Conservation (phyloP, 805 yeast species). For the Pichia phayaonensis region DNA sequence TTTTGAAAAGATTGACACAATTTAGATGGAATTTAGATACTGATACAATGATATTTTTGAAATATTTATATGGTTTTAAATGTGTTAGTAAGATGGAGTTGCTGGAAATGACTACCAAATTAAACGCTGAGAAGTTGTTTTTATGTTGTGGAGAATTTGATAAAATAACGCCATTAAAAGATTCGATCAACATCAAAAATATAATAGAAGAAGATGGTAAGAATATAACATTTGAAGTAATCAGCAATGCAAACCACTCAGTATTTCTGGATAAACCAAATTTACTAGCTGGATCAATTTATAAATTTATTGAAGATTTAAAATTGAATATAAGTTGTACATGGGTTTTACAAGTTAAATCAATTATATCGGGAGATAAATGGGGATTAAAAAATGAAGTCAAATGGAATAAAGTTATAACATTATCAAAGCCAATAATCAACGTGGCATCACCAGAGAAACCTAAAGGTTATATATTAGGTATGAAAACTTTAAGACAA, state of each 20-base stretch:
- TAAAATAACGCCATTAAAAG: conserved; percentile 38
- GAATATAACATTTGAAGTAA: conserved; percentile 29
- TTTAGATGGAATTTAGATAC: conserved; percentile 67
- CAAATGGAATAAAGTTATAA: conserved; percentile 56
- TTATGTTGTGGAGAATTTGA: conserved; percentile 56
- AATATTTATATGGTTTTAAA: conserved; percentile 44
- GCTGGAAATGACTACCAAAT: conserved; percentile 29
- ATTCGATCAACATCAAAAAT: neutral
- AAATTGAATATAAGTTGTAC: conserved; percentile 51
- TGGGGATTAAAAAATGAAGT: conserved; percentile 74
- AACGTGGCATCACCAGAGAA: conserved; percentile 20
- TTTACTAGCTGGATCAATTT: conserved; percentile 50
- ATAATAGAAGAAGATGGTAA: conserved; percentile 19
- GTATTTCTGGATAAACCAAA: conserved; percentile 58
- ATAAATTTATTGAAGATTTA: conserved; percentile 45
- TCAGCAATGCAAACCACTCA: conserved; percentile 57
- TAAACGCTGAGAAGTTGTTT: conserved; percentile 36
- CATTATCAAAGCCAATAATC: conserved; percentile 40
- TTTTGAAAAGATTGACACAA: conserved; percentile 44
- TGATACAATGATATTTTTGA: conserved; percentile 44
- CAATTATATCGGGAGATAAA: conserved; percentile 57
- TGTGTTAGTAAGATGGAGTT: conserved; percentile 39
- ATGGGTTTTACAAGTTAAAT: conserved; percentile 63
- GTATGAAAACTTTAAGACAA: conserved; percentile 70
- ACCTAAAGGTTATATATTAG: conserved; percentile 44